phyloP scores from a whole-genome alignment of 2,329 filamentous ascomycete species.

The Epicoccum sorghinum region DNA sequence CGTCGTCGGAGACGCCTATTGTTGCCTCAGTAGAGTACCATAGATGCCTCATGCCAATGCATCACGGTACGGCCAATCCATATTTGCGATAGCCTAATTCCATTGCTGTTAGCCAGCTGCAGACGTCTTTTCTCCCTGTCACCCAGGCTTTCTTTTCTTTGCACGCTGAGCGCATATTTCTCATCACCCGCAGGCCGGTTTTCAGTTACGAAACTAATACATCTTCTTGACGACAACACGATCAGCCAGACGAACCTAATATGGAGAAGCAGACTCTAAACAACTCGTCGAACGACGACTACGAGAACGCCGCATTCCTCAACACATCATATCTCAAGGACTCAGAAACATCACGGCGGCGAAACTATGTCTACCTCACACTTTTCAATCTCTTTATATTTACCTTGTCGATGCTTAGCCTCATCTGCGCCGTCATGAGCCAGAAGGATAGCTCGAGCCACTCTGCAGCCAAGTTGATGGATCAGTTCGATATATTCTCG shows the following conservation, averaged over 20 bases:
- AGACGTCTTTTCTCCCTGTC: neutral
- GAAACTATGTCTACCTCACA: constrained; percentile 37
- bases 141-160: constrained; percentile 4
- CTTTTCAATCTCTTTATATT: constrained; percentile 44
- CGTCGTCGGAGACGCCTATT: constrained; percentile 25
- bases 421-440: constrained; percentile 40
- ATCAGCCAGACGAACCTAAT: neutral
- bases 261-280: constrained; percentile 39
- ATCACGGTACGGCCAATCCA: neutral
- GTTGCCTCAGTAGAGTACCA: constrained; percentile 28
- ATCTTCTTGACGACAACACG: neutral
- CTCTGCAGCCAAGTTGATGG: constrained; percentile 38
- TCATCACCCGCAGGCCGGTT: constrained; percentile 26
- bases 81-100: constrained; percentile 2
- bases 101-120: constrained; percentile 3
- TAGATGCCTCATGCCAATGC: constrained; percentile 5
- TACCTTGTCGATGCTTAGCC: constrained; percentile 37
- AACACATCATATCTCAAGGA: constrained; percentile 31
- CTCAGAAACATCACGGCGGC: constrained; percentile 26
- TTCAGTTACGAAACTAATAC: neutral
- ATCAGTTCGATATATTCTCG: constrained; percentile 40
- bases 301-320: constrained; percentile 40
- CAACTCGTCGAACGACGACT: constrained; percentile 27
- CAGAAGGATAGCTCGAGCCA: constrained; percentile 34
- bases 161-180: constrained; percentile 20